Base-by-base conservation (phyloP, 2,329 filamentous ascomycete genomes). In the Sclerotinia nivalis region DNA sequence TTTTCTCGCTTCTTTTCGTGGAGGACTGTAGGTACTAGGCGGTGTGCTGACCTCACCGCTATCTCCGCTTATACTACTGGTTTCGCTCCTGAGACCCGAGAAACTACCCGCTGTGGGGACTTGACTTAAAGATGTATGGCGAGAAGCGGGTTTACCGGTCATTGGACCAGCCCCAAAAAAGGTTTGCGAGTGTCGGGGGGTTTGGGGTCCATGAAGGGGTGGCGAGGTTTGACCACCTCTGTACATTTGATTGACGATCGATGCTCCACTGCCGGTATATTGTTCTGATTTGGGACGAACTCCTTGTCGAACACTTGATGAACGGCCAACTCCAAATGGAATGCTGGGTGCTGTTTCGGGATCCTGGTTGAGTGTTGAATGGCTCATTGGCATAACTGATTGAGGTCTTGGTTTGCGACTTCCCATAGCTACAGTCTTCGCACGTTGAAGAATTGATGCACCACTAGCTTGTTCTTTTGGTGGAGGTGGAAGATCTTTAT, bases 241-340 rank as follows among this genome's bases (percentile, higher is more conserved):
- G 82, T 96, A 96, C 91, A 97, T 97, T 80, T 94, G 93, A 76
- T 92, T 93, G 62, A 97, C 90, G 43, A 97, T 87, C 71, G 86
- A 88, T 10, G 92, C 91, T 25, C 89, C 89, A 20, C 81, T 79
- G 12, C 76, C 77, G 0, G 85, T 86, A 76, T 83, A 87, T 79
- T 90, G 88, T 75, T 90, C 88, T 75, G 87, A 89, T 81, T 87
- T 87, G 69, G 88, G 88, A 52, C 88, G 83, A 66, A 73, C 78
- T 20, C 66, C 65, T 71, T 84, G 84, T 72, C 86, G 84, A 67
- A 84, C 83, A 80, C 85, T 88, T 60, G 83, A 80, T 34, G 83
- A 84, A 72, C 84, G 87, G 72, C 80, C 85, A 72, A 84, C 83
- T 80, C 82, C 85, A 74, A 94, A 89, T 31, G 91, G 91, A 75